Conservation (phyloP, 2,329 filamentous ascomycete genomes). For the Penicillium sclerotiorum region DNA sequence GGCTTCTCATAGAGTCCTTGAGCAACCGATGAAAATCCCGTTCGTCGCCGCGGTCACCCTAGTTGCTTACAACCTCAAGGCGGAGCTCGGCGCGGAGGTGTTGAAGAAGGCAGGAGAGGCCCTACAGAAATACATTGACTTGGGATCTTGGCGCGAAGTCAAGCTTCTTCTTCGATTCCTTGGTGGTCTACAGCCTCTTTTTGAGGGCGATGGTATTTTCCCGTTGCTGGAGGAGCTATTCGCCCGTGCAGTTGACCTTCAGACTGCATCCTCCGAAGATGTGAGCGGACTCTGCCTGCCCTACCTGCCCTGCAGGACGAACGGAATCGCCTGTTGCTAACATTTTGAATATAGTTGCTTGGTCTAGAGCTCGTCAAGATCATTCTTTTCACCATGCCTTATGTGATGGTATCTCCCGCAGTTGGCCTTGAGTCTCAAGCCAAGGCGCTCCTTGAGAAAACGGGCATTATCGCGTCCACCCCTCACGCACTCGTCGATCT, state of each 20-base stretch:
- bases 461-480: constrained; percentile 88
- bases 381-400: constrained; percentile 91
- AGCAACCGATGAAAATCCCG: constrained; percentile 97
- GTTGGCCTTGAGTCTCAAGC: constrained; percentile 73
- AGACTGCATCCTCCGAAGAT: constrained; percentile 91
- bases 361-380: constrained; percentile 91
- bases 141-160: constrained; percentile 83
- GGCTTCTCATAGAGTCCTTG: constrained; percentile 58
- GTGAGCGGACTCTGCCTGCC: too few relatives aligned
- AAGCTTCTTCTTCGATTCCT: constrained; percentile 90
- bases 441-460: constrained; percentile 82
- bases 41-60: constrained; percentile 85
- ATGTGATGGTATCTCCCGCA: constrained; percentile 75
- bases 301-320: too few relatives aligned
- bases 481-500: constrained; percentile 81
- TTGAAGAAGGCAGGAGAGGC: constrained; percentile 64
- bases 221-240: constrained; percentile 88
- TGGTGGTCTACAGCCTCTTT: constrained; percentile 77
- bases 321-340: background rate
- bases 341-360: constrained; percentile 50
- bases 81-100: constrained; percentile 72
- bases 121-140: constrained; percentile 67
- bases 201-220: constrained; percentile 84
- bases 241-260: constrained; percentile 83
- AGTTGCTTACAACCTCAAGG: constrained; percentile 74